phyloP scores from a whole-genome alignment of 2,329 filamentous ascomycete genomes.

The Claviceps pazoutovae region DNA sequence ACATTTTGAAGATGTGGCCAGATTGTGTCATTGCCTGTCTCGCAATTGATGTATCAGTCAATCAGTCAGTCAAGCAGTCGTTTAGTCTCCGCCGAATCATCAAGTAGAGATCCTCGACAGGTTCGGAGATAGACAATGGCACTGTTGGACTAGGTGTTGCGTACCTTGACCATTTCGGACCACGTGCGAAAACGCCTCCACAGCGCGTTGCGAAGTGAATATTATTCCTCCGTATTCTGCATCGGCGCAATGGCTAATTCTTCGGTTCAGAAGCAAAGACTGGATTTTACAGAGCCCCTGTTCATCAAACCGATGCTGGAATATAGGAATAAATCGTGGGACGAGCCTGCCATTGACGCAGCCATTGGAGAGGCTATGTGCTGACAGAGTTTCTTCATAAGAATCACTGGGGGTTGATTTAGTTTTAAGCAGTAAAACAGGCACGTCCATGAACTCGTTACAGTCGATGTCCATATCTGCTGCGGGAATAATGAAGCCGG shows the following conservation, averaged over 20 bases:
- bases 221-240: slow-evolving; percentile 59
- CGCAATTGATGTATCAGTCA: background rate
- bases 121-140: background rate
- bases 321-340: slow-evolving; percentile 61
- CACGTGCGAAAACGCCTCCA: slow-evolving; percentile 59
- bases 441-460: slow-evolving; percentile 9
- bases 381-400: slow-evolving; percentile 50
- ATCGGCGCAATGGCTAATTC: slow-evolving; percentile 24
- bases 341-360: slow-evolving; percentile 32
- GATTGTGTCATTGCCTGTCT: background rate
- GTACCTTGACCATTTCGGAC: slow-evolving; percentile 38
- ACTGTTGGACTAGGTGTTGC: background rate
- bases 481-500: background rate
- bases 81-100: too few species aligned
- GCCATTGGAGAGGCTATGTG: slow-evolving; percentile 6
- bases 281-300: slow-evolving; percentile 41
- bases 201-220: slow-evolving; percentile 72
- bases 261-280: slow-evolving; percentile 29
- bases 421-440: slow-evolving; percentile 65
- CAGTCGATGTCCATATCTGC: background rate
- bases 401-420: slow-evolving; percentile 56
- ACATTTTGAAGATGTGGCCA: slow-evolving; percentile 41
- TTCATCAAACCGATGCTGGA: slow-evolving; percentile 55
- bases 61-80: too few species aligned
- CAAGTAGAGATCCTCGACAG: too few species aligned